These are phyloP conservation scores for Neonothopanus nambi DNA, from an alignment of 1,284 basidiomycete species.

Conservation along the genomic window DNA sequence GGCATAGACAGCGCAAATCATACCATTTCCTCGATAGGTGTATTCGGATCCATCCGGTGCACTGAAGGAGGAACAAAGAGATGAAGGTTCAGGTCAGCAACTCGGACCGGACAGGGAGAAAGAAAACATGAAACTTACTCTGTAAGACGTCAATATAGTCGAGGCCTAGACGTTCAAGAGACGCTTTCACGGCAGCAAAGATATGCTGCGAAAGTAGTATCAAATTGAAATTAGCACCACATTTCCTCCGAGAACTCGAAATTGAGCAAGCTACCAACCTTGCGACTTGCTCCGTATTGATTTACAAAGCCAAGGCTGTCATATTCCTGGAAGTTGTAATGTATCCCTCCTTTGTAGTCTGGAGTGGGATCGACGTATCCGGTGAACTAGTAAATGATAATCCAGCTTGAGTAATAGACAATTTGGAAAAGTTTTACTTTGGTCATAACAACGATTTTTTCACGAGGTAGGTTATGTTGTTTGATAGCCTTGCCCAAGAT, in stretches of 20 bases:
- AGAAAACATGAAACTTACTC: conserved; percentile 6
- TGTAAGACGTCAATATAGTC: conserved; percentile 69
- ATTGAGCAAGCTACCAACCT: conserved; percentile 29
- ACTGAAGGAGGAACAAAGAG: conserved; percentile 30
- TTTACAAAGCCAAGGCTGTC: conserved; percentile 53
- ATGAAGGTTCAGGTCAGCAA: background rate
- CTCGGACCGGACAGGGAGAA: too few relatives aligned
- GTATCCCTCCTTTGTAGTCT: background rate
- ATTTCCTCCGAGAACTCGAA: background rate
- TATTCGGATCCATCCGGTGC: conserved; percentile 59
- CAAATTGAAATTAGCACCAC: background rate
- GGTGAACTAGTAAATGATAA: too few relatives aligned
- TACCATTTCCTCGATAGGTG: conserved; percentile 44
- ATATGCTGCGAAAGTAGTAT: conserved; percentile 50
- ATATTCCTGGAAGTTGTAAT: background rate
- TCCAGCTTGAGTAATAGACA: too few relatives aligned
- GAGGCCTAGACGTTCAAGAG: conserved; percentile 62
- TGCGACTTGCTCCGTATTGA: conserved; percentile 54
- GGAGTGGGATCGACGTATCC: conserved; percentile 3
- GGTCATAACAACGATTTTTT: conserved; percentile 77
- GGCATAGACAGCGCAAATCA: background rate
- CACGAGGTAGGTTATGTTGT: conserved; percentile 68
- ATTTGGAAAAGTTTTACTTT: too few relatives aligned
- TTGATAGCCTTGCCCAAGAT: conserved; percentile 82
- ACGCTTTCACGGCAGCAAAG: conserved; percentile 70